phyloP scores from a whole-genome alignment of 2,329 filamentous ascomycete species.

The Aspergillus sp. region DNA sequence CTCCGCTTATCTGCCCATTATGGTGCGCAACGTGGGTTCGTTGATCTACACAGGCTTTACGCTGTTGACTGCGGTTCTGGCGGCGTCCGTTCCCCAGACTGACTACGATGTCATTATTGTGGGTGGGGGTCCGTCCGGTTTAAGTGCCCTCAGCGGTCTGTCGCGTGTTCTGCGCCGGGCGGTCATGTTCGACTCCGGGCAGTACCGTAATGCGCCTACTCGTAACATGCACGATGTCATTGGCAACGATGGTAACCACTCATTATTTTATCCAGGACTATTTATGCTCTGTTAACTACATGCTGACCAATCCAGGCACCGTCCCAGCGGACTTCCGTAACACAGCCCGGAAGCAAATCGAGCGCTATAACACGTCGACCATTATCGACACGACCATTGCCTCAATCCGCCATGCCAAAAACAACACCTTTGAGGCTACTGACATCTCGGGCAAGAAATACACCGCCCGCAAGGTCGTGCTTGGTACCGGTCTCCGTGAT shows the following conservation, averaged over 20 bases:
- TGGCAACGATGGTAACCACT: slow-evolving; percentile 47
- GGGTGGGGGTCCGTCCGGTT: slow-evolving; percentile 51
- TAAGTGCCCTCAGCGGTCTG: slow-evolving; percentile 49
- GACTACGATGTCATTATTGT: slow-evolving; percentile 51
- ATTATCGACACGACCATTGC: slow-evolving; percentile 48
- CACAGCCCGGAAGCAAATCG: slow-evolving; percentile 46
- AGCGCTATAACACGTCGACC: slow-evolving; percentile 42
- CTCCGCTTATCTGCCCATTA: slow-evolving; percentile 1
- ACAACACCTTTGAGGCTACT: slow-evolving; percentile 39
- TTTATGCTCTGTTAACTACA: background rate
- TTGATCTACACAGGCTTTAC: slow-evolving; percentile 18
- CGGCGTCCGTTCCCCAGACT: slow-evolving; percentile 19
- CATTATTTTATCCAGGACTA: background rate
- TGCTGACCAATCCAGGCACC: slow-evolving; percentile 35
- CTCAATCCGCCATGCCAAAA: slow-evolving; percentile 18
- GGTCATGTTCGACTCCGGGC: slow-evolving; percentile 50
- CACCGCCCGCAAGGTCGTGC: slow-evolving; percentile 47
- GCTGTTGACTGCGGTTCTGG: slow-evolving; percentile 12
- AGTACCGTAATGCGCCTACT: slow-evolving; percentile 51
- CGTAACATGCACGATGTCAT: slow-evolving; percentile 55
- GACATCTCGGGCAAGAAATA: slow-evolving; percentile 28
- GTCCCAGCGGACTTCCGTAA: slow-evolving; percentile 48
- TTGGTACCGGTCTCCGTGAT: slow-evolving; percentile 52
- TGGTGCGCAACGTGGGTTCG: slow-evolving; percentile 10
- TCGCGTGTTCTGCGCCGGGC: slow-evolving; percentile 50